A percentile compares a stretch with the other conserved stretches of the same genome.
These are phyloP conservation scores for Metarhizium humberi DNA, from an alignment of 2,329 filamentous ascomycete genomes.

Conservation along the genomic window DNA sequence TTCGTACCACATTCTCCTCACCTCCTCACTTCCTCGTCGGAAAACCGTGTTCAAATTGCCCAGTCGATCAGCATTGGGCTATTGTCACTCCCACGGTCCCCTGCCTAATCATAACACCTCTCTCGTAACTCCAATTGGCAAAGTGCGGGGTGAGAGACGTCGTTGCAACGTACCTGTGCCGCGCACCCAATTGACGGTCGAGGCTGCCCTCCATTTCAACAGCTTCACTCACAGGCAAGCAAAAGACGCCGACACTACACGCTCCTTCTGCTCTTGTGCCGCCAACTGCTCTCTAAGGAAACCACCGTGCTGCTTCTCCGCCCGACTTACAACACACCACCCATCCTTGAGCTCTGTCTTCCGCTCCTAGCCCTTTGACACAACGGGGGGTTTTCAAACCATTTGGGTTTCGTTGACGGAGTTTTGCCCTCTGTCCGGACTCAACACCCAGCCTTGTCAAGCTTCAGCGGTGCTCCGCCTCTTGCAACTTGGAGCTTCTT, in stretches of 20 bases:
- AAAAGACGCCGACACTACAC: background rate
- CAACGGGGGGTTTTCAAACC: background rate
- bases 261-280: conserved; percentile 1
- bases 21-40: background rate
- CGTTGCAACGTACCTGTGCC: conserved; percentile 9
- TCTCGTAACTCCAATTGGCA: conserved; percentile 2
- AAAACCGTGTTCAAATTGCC: background rate
- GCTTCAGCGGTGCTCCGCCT: background rate
- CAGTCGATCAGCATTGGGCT: conserved; percentile 7
- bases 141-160: conserved; percentile 15
- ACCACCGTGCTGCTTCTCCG: conserved; percentile 1
- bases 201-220: conserved; percentile 19
- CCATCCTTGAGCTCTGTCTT: background rate
- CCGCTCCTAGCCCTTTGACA: background rate
- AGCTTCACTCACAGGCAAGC: background rate
- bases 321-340: background rate
- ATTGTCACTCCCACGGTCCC: conserved; percentile 3
- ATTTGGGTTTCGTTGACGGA: background rate
- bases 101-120: background rate
- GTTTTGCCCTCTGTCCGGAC: background rate
- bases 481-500: conserved; percentile 2
- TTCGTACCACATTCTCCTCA: background rate
- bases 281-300: background rate
- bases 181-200: conserved; percentile 19
- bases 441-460: background rate